A percentile compares a stretch with the other conserved stretches of the same genome.
These are phyloP conservation scores for Hymenoscyphus linearis DNA, from an alignment of 2,329 filamentous ascomycete genomes.

Conservation along the genomic window DNA sequence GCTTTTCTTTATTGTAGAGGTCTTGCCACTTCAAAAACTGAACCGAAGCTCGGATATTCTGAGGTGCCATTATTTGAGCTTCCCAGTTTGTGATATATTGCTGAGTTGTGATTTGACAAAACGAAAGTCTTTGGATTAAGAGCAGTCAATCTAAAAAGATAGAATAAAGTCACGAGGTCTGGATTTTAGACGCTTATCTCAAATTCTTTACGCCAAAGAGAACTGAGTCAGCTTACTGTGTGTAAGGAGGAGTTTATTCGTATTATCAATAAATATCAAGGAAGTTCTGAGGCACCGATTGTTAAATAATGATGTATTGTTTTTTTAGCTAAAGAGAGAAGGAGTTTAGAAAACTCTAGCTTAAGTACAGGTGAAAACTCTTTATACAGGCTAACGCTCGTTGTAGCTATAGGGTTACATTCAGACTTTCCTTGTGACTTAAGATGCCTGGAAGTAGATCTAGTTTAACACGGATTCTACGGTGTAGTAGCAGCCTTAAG, in stretches of 20 bases:
- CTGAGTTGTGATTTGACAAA: background rate
- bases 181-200: too few relatives aligned
- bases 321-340: too few relatives aligned
- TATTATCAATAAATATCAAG: background rate
- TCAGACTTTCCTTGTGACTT: too few relatives aligned
- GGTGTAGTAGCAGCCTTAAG: background rate
- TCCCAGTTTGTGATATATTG: too few relatives aligned
- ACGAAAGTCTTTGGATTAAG: background rate
- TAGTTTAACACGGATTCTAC: too few relatives aligned
- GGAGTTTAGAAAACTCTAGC: too few relatives aligned
- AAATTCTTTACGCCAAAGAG: background rate
- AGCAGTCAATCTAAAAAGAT: background rate
- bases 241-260: background rate
- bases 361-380: too few relatives aligned
- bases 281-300: background rate
- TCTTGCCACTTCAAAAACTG: conserved; percentile 10
- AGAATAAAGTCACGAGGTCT: background rate
- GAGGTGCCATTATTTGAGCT: background rate
- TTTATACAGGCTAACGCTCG: too few relatives aligned
- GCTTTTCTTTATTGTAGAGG: conserved; percentile 12
- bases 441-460: too few relatives aligned
- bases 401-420: too few relatives aligned
- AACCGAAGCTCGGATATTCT: background rate
- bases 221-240: background rate
- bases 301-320: too few relatives aligned